Evolutionary conservation across 2,329 filamentous ascomycete species (phyloP), one percentile per base, ranked within the genome.

Genomic region (Trichophyton schoenleinii): DNA sequence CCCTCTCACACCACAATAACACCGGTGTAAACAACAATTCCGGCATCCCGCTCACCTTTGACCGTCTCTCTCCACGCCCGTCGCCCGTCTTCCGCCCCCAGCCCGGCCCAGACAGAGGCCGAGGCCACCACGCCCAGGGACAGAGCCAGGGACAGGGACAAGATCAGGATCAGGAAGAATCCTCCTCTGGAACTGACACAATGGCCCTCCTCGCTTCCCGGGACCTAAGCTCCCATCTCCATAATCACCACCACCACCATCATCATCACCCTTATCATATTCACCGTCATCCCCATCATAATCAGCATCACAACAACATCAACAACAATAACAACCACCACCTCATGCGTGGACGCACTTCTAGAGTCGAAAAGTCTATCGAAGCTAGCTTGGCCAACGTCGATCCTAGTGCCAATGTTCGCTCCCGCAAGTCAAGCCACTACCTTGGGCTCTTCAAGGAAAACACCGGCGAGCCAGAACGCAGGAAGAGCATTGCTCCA

Each of bases 391-490:
- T 86, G 62, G 77, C 82, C 46, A 83, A 83, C 65, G 74, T 78
- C 3, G 83, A 86, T 66, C 77, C 75, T 36, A 72, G 75, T 31
- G 74, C 78, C 28, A 78, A 82, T 66, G 80, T 81, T 53, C 79
- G 84, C 63, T 86, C 83, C 69, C 79, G 84, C 61, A 87, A 87
- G 71, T 82, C 84, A 48, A 85, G 83, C 68, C 83, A 86, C 67
- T 85, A 84, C 67, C 73, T 87, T 60, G 82, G 84, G 11, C 73
- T 87, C 4, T 87, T 86, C 73, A 84, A 84, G 67, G 82, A 84
- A 64, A 83, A 83, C 62, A 82, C 83, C 60, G 76, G 75, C 5
- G 78, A 78, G 25, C 78, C 80, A 36, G 79, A 81, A 64, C 75
- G 78, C 61, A 80, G 79, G 67, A 74, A 77, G 69, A 58, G 36